Conservation (phyloP, 169 alveolate species). For the Plasmodium chabaudi region DNA sequence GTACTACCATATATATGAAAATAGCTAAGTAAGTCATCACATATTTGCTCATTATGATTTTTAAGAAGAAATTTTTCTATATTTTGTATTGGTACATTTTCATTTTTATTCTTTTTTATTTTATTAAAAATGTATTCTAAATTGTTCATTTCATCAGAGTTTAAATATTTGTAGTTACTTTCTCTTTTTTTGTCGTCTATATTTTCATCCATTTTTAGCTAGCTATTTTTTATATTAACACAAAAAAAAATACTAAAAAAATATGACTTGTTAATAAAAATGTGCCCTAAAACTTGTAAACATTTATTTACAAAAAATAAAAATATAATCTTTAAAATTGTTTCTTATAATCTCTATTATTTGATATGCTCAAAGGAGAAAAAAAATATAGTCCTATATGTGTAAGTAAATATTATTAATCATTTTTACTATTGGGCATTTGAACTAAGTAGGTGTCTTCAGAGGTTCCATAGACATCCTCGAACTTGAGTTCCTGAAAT, state of each 20-base stretch:
- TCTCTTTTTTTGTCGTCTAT: constrained; percentile 22
- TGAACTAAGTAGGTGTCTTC: constrained; percentile 62
- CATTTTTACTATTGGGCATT: constrained; percentile 5
- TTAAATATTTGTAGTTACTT: constrained; percentile 50
- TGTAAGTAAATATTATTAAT: neutral
- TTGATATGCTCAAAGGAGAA: neutral
- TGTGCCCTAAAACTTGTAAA: neutral
- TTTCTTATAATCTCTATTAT: too few relatives aligned
- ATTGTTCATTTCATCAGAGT: constrained; percentile 69
- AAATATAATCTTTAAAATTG: too few relatives aligned
- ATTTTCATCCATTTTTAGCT: constrained; percentile 50
- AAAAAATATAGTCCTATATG: neutral
- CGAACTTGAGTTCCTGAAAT: constrained; percentile 55
- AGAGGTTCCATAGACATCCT: constrained; percentile 64
- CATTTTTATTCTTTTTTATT: constrained; percentile 46
- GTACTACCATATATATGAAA: constrained; percentile 68
- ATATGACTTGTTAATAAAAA: neutral
- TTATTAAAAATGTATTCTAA: constrained; percentile 59
- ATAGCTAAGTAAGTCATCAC: constrained; percentile 32
- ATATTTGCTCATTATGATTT: constrained; percentile 44
- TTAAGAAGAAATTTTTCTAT: constrained; percentile 31
- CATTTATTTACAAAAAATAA: too few relatives aligned
- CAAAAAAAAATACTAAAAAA: neutral
- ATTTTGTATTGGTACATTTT: constrained; percentile 35
- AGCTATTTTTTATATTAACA: neutral